Conservation (phyloP, 2,329 filamentous ascomycete species). For the Allantophomopsis cytisporea region DNA sequence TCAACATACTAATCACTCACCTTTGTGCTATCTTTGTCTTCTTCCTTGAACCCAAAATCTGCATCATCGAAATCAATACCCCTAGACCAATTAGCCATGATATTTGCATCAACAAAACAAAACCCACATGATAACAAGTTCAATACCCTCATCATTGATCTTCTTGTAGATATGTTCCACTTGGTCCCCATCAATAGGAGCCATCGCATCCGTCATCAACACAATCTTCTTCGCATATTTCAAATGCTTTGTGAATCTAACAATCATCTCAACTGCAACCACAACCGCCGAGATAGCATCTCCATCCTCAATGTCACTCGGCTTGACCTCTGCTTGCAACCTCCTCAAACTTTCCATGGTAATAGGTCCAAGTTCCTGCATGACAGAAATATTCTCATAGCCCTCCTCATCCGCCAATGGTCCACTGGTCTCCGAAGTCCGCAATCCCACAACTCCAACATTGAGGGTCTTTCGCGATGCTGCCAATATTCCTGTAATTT, state of each 20-base stretch:
- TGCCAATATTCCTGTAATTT: constrained; percentile 60
- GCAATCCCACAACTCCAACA: constrained; percentile 69
- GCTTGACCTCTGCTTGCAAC: constrained; percentile 48
- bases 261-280: constrained; percentile 78
- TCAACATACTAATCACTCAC: constrained; percentile 20
- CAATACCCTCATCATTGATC: constrained; percentile 63
- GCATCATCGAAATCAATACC: constrained; percentile 89
- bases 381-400: constrained; percentile 70
- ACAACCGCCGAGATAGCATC: constrained; percentile 84
- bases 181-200: constrained; percentile 58
- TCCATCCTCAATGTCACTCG: constrained; percentile 55
- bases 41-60: constrained; percentile 85
- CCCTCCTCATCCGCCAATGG: constrained; percentile 52
- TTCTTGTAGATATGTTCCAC: constrained; percentile 57
- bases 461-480: constrained; percentile 57
- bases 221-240: constrained; percentile 74
- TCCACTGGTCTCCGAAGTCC: constrained; percentile 67
- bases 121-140: constrained; percentile 65
- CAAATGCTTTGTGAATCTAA: constrained; percentile 62
- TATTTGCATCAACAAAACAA: constrained; percentile 12
- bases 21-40: constrained; percentile 65
- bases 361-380: constrained; percentile 52
- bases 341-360: constrained; percentile 54
- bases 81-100: constrained; percentile 23
- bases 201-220: constrained; percentile 71